phyloP scores from a whole-genome alignment of 495 filamentous ascomycete genomes.

The Coniosporium apollinis region DNA sequence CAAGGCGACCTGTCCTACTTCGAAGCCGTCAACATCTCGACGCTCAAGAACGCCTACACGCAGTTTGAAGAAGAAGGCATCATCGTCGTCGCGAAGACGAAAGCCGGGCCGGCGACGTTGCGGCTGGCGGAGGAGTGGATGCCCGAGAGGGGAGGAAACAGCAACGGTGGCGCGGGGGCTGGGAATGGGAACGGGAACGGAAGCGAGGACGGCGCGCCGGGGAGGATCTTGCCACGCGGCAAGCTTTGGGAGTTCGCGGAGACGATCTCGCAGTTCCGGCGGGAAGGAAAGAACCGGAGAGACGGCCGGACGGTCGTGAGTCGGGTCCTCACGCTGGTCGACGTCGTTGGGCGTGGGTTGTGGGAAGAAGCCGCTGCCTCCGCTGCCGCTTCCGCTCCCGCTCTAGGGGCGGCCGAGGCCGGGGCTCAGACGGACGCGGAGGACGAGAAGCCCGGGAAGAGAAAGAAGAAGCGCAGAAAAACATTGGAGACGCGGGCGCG shows the following conservation, averaged over 20 bases:
- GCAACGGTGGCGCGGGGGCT: background rate
- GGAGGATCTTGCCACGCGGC: slow-evolving; percentile 48
- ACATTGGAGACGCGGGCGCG: slow-evolving; percentile 29
- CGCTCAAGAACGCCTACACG: slow-evolving; percentile 78
- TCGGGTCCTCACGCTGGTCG: slow-evolving; percentile 63
- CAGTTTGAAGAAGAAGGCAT: slow-evolving; percentile 87
- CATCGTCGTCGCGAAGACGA: slow-evolving; percentile 49
- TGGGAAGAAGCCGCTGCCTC: slow-evolving; percentile 18
- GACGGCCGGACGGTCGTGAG: slow-evolving; percentile 80
- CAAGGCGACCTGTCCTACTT: slow-evolving; percentile 95
- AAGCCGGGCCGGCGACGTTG: slow-evolving; percentile 32
- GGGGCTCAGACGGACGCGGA: slow-evolving; percentile 10
- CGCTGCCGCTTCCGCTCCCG: slow-evolving; percentile 27
- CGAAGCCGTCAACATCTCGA: slow-evolving; percentile 95
- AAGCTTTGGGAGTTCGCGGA: slow-evolving; percentile 82
- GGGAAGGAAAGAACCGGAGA: slow-evolving; percentile 87
- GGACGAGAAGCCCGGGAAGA: slow-evolving; percentile 12
- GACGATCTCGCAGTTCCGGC: slow-evolving; percentile 59
- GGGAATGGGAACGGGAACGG: background rate
- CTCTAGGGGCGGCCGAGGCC: slow-evolving; percentile 24
- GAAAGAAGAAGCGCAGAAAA: slow-evolving; percentile 25
- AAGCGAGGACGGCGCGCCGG: slow-evolving; percentile 23
- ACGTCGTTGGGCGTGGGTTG: slow-evolving; percentile 36
- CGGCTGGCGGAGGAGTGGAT: slow-evolving; percentile 63
- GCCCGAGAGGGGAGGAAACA: slow-evolving; percentile 41